Base-by-base conservation (phyloP, 495 filamentous ascomycete genomes). In the Haplographium delicatum region DNA sequence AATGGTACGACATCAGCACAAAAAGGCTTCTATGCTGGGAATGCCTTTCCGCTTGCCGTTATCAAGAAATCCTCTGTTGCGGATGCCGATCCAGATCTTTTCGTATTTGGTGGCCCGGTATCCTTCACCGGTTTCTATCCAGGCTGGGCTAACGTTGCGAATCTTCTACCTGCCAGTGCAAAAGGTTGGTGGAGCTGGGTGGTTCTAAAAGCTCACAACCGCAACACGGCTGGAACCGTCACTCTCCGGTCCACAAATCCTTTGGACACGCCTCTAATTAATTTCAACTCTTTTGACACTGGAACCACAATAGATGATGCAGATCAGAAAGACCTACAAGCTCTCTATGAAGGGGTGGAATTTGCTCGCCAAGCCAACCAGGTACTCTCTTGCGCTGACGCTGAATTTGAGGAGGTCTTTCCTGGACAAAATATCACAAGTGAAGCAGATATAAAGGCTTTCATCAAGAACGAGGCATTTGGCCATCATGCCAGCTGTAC, bases 401-500 rank as follows among this genome's bases (percentile, higher is more conserved):
- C 68, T 0, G 28, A 40, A 5, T 69, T 76, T 22, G 59, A 59
- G 4, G 74, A 80, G 58, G 68, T 75, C n/a, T 66, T 66, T 56
- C 80, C 79, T 0, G 75, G 75, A 0, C 45, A 54, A 4, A 65
- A 70, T 24, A 64, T 74, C 1, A 54, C 44, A 13, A 62, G 64
- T 1, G 61, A 70, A 27, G 68, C 59, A 23, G 60, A 76, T 0
- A 39, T 78, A 2, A 62, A 75, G 49, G 56, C 69, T 47, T 80
- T 68, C 53, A 68, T 77, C 47, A 72, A 72, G 58, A 63, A 74
- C 26, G 64, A 70, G 33, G 65, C 76, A 2, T 85, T 76, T 74
- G 79, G 79, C 0, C 79, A 83, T 41, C 81, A 84, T 54, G 79
- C 78, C 2, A 76, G 68, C 26, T 79, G 75, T 49, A 79, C 78